phyloP scores from a whole-genome alignment of 495 filamentous ascomycete species.

The Neurospora sp. region DNA sequence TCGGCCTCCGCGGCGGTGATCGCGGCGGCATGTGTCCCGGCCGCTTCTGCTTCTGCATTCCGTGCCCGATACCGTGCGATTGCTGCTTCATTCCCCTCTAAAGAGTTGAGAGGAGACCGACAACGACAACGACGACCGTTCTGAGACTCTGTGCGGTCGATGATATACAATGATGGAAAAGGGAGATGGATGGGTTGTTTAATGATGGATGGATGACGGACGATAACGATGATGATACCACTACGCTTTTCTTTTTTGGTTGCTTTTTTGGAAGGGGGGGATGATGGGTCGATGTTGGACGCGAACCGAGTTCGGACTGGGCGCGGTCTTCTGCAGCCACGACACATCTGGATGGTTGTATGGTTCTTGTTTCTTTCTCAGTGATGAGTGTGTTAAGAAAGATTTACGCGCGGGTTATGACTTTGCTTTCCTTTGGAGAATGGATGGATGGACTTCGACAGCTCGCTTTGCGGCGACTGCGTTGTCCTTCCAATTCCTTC shows the following conservation, averaged over 20 bases:
- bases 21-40: constrained; percentile 27
- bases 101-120: background rate
- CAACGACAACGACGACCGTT: background rate
- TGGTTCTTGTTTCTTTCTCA: too few relatives aligned
- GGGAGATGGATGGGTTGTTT: background rate
- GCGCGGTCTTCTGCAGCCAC: too few relatives aligned
- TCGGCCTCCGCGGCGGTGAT: constrained; percentile 30
- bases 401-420: background rate
- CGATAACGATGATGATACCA: background rate
- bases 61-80: constrained; percentile 34
- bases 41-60: constrained; percentile 36
- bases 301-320: too few relatives aligned
- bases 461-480: background rate
- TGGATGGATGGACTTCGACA: background rate
- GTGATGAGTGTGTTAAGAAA: background rate
- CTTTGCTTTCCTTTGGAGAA: background rate
- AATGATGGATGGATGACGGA: background rate
- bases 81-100: constrained; percentile 27
- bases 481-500: background rate
- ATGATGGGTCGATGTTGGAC: background rate
- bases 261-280: background rate
- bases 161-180: background rate
- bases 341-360: too few relatives aligned
- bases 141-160: too few relatives aligned
- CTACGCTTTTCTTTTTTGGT: background rate